A percentile compares a stretch with the other conserved stretches of the same genome.
phyloP scores from a whole-genome alignment of 2,329 filamentous ascomycete species.

The Fusarium odoratissimum region DNA sequence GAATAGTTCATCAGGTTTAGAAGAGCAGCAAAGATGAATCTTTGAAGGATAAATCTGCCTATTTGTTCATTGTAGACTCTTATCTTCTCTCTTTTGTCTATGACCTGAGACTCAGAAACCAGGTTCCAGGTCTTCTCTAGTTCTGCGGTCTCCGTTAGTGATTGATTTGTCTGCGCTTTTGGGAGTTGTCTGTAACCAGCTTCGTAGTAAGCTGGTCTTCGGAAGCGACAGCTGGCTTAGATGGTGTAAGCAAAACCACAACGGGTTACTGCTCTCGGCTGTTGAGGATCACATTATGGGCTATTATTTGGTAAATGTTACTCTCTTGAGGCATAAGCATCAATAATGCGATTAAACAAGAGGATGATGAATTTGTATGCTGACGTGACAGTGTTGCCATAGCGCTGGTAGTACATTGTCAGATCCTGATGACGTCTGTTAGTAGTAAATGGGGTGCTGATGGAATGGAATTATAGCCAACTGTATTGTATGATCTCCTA shows the following conservation, averaged over 20 bases:
- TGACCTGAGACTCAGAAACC: no score
- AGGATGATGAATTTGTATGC: not conserved
- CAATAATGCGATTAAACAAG: not conserved
- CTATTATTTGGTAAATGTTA: no score
- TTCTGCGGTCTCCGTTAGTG: no score
- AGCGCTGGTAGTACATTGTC: not conserved
- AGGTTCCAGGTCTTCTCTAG: not conserved
- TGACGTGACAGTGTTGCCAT: not conserved
- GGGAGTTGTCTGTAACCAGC: accelerated
- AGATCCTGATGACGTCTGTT: no score
- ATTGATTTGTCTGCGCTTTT: not conserved
- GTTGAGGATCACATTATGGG: accelerated
- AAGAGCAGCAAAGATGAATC: not conserved
- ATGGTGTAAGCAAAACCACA: not conserved
- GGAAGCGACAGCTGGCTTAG: no score
- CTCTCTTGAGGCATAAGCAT: accelerated
- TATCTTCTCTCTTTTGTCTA: not conserved
- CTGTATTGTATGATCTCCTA: not conserved
- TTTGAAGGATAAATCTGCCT: not conserved
- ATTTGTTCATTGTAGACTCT: not conserved
- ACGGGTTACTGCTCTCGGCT: not conserved
- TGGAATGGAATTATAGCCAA: not conserved
- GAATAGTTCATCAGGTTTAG: accelerated
- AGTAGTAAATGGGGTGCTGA: not conserved
- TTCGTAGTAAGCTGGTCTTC: accelerated